These are phyloP conservation scores for Calocera viscosa DNA, from an alignment of 768 basidiomycete genomes.

Conservation along the genomic window DNA sequence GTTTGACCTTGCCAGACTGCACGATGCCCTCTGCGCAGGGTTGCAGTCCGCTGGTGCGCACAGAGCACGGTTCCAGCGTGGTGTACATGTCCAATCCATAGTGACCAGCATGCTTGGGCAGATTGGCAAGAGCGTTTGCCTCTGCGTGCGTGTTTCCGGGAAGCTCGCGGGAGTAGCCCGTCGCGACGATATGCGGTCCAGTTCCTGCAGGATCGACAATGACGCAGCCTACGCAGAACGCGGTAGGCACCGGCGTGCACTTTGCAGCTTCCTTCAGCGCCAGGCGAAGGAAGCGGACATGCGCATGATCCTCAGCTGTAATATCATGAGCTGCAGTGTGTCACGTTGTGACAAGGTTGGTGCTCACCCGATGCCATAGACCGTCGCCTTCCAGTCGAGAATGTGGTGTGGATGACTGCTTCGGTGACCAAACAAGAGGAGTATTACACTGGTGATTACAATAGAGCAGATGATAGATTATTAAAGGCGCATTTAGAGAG, in stretches of 20 bases:
- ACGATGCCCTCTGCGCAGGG: conserved; percentile 82
- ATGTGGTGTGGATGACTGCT: neutral
- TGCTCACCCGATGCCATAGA: neutral
- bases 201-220: conserved; percentile 29
- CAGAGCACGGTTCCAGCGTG: conserved; percentile 91
- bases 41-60: conserved; percentile 71
- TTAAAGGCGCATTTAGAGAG: too few relatives aligned
- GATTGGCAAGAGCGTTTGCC: conserved; percentile 79
- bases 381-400: neutral
- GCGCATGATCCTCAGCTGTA: conserved; percentile 15
- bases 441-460: too few relatives aligned
- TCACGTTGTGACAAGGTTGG: neutral
- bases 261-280: conserved; percentile 62
- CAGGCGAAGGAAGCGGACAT: conserved; percentile 40
- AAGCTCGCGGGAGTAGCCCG: conserved; percentile 82
- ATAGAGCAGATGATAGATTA: too few relatives aligned
- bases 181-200: conserved; percentile 47
- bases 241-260: conserved; percentile 55
- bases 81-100: conserved; percentile 58
- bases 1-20: conserved; percentile 43
- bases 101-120: conserved; percentile 23
- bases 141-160: conserved; percentile 95
- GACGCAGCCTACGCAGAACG: conserved; percentile 87
- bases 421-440: neutral
- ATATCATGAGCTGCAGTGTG: neutral